Evolutionary conservation across 1,284 basidiomycete species (phyloP).

Genomic region (Cronartium quercuum): DNA sequence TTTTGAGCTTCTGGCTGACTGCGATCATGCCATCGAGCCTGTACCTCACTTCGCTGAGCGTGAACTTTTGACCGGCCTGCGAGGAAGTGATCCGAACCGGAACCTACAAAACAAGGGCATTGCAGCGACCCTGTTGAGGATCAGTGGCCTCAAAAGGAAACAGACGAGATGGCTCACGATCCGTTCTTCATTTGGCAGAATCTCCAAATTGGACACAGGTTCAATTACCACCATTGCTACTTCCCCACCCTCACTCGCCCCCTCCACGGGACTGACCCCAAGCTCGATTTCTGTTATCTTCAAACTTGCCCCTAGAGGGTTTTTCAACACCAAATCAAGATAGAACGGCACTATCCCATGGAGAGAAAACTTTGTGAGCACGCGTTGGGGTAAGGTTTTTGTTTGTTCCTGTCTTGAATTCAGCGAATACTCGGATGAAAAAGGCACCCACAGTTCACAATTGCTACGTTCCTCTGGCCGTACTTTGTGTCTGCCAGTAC

Average conservation of each 20-base stretch:
- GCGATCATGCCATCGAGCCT: constrained; percentile 16
- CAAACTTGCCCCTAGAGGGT: constrained; percentile 13
- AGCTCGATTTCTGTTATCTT: constrained; percentile 21
- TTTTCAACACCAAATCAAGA: constrained; percentile 58
- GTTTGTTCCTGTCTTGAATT: too few species aligned
- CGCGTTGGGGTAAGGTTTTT: too few species aligned
- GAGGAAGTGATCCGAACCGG: constrained; percentile 9
- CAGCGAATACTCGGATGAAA: too few species aligned
- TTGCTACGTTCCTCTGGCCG: neutral
- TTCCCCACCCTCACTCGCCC: neutral
- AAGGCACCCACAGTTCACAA: neutral
- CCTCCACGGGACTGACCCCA: neutral
- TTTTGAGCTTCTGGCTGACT: constrained; percentile 7
- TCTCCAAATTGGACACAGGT: constrained; percentile 1
- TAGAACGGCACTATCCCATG: constrained; percentile 49
- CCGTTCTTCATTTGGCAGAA: constrained; percentile 13
- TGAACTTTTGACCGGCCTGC: neutral
- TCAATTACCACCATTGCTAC: neutral
- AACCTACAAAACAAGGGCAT: neutral
- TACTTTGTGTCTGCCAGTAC: too few species aligned
- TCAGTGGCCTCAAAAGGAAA: neutral
- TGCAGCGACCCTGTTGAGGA: neutral
- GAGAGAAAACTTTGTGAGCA: too few species aligned
- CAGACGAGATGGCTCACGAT: neutral
- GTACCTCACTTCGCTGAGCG: constrained; percentile 4